Conservation (phyloP, 1,284 basidiomycete species). For the Bondarzewia mesenterica region DNA sequence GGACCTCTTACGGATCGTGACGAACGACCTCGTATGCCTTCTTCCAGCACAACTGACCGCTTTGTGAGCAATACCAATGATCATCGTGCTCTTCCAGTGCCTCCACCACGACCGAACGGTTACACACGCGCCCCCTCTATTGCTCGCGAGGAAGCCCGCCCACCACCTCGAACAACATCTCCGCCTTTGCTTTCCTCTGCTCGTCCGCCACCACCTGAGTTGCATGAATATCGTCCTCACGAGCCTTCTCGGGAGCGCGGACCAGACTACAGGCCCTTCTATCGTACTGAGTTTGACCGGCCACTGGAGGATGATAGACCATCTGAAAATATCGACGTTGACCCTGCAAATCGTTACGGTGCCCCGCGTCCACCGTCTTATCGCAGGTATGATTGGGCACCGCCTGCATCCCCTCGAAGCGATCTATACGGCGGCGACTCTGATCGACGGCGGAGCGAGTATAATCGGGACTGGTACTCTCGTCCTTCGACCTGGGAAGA, state of each 20-base stretch:
- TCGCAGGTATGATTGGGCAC: neutral
- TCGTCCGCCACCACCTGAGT: slow-evolving; percentile 2
- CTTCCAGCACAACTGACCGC: neutral
- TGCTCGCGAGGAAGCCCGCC: slow-evolving; percentile 19
- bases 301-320: slow-evolving; percentile 10
- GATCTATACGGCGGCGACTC: slow-evolving; percentile 3
- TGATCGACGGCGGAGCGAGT: slow-evolving; percentile 3
- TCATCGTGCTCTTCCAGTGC: slow-evolving; percentile 11
- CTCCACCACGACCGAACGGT: slow-evolving; percentile 7
- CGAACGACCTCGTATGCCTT: neutral
- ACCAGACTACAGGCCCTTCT: slow-evolving; percentile 6
- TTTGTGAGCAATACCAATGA: slow-evolving; percentile 11
- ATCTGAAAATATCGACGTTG: slow-evolving; percentile 4
- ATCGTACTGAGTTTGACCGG: slow-evolving; percentile 12
- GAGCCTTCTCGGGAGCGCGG: slow-evolving; percentile 10
- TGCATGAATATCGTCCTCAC: slow-evolving; percentile 1
- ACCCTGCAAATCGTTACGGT: slow-evolving; percentile 2
- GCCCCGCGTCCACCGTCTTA: neutral
- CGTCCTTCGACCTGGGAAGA: neutral
- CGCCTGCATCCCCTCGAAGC: slow-evolving; percentile 5
- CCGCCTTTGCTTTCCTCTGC: slow-evolving; percentile 15
- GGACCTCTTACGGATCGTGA: slow-evolving; percentile 8
- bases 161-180: slow-evolving; percentile 18
- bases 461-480: slow-evolving; percentile 10
- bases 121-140: slow-evolving; percentile 17